Evolutionary conservation across 805 yeast species (phyloP), one percentile per base, ranked within the genome.

Genomic region (Pichia deserticola): DNA sequence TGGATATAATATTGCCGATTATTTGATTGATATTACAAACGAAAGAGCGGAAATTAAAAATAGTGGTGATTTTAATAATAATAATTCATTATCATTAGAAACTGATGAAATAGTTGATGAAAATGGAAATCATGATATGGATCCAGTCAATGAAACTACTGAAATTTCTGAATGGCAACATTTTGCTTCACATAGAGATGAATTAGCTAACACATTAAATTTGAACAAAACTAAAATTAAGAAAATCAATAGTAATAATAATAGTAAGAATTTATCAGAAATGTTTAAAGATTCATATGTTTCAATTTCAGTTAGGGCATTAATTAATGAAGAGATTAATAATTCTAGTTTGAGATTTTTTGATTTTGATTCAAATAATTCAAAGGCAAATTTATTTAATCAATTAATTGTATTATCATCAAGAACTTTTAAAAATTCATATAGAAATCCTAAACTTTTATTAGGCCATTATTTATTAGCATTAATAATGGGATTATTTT

Each of bases 1-100:
- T 12, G 96, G 96, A 37, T 92, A 87, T 64, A 93, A 93, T 61
- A 79, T 93, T 59, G 99, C 98, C 1, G 99, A 93, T 64, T 93
- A 81, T 61, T 71, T 92, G 63, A 86, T 93, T 54, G 99, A 93
- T 62, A 78, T 93, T 37, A 90, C 97, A 0, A 88, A 89, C 64
- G 84, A 81, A 45, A 76, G 46, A 39, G 44, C 36, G 42, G 53
- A 49, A 40, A 40, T 45, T 40, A 15, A 45, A 10, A 12, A 43
- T 5, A 13, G 13, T 38, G 10, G 5, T 8, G 40, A 40, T 41
- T 2, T 20, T 20, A 20, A 20, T 20, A 20, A 20, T 20, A 20
- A 20, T 20, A 20, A 20, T 20, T 20, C 3, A 20, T 20, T 20
- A 20, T 20, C 20, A 20, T 20, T 20, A 20, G 20, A 20, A 20